phyloP scores from a whole-genome alignment of 495 filamentous ascomycete species.

The Parachaetomium inaequale region DNA sequence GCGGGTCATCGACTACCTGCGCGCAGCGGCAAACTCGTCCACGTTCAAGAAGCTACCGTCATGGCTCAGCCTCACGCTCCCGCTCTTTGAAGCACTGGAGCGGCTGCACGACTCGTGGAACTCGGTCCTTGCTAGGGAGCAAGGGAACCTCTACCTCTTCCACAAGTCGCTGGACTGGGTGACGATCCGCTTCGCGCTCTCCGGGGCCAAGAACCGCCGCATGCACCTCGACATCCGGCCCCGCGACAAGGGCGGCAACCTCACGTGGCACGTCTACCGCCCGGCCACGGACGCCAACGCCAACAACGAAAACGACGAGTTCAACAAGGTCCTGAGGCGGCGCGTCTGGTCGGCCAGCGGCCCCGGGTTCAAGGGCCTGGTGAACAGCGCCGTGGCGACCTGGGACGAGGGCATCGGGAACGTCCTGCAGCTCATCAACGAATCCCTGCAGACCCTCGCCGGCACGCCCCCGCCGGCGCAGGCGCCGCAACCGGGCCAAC shows the following conservation, averaged over 20 bases:
- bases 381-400: constrained; percentile 33
- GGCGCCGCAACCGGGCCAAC: constrained; percentile 12
- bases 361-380: constrained; percentile 33
- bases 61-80: constrained; percentile 56
- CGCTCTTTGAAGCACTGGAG: constrained; percentile 64
- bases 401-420: constrained; percentile 34
- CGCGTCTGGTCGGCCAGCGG: constrained; percentile 36
- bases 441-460: constrained; percentile 32
- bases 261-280: constrained; percentile 44
- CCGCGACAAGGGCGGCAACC: constrained; percentile 29
- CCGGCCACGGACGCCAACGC: constrained; percentile 9
- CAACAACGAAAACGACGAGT: constrained; percentile 38
- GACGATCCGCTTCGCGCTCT: constrained; percentile 44
- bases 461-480: constrained; percentile 18
- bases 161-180: constrained; percentile 48
- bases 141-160: constrained; percentile 41
- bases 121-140: constrained; percentile 26
- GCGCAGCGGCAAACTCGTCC: constrained; percentile 55
- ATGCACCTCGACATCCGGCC: constrained; percentile 41
- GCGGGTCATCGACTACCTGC: constrained; percentile 63
- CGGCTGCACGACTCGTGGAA: constrained; percentile 48
- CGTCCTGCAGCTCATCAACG: constrained; percentile 27
- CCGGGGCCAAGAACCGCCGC: constrained; percentile 21
- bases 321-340: constrained; percentile 36
- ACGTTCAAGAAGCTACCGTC: constrained; percentile 35